Percentiles rank a stretch among this genome's conserved stretches.
Evolutionary conservation across 2,329 filamentous ascomycete genomes (phyloP).

Genomic region (Magnaporthiopsis rhizophila): DNA sequence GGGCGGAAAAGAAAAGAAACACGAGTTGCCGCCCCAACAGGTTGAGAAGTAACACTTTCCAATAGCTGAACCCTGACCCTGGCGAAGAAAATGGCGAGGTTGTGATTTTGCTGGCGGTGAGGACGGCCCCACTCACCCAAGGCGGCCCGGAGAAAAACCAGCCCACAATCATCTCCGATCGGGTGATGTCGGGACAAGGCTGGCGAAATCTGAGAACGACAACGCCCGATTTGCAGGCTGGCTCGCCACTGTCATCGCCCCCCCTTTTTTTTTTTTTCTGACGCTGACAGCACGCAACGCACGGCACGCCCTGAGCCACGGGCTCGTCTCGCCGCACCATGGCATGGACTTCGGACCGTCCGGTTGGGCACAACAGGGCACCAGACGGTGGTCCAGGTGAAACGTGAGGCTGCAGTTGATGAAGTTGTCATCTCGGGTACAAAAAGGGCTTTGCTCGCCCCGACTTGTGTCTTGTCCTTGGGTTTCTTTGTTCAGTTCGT

Average conservation of each 20-base stretch:
- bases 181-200: neutral
- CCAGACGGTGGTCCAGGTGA: neutral
- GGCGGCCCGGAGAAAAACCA: neutral
- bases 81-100: no score
- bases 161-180: neutral
- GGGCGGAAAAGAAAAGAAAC: no score
- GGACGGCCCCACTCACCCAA: neutral
- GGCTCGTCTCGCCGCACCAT: neutral
- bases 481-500: neutral
- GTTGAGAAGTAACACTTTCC: no score
- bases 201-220: no score
- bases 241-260: no score
- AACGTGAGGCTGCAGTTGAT: neutral
- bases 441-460: neutral
- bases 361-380: neutral
- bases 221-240: neutral
- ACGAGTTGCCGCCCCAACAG: no score
- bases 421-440: neutral
- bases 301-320: neutral
- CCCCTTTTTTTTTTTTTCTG: no score
- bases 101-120: neutral
- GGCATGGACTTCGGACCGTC: neutral
- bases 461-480: neutral
- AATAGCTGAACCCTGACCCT: no score
- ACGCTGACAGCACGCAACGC: neutral